Conservation (phyloP, 2,329 filamentous ascomycete species). For the Pyrenochaeta sp. region DNA sequence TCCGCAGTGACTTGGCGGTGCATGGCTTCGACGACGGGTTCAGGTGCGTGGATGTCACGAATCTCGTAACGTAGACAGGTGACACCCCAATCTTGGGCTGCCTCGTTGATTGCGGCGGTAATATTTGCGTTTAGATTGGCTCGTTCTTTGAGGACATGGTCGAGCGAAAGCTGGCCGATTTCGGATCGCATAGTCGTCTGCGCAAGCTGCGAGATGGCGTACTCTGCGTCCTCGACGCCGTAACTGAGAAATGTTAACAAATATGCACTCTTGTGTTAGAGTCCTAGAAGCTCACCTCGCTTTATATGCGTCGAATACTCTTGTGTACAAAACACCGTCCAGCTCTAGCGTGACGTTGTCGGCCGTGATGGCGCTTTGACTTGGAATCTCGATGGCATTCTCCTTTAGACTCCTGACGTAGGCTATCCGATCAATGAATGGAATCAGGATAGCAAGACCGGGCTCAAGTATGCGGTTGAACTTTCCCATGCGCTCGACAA, state of each 20-base stretch:
- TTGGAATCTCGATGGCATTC: slow-evolving; percentile 93
- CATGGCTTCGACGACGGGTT: slow-evolving; percentile 95
- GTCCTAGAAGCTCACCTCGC: slow-evolving; percentile 71
- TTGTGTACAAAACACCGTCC: slow-evolving; percentile 93
- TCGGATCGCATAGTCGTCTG: slow-evolving; percentile 99
- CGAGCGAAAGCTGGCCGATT: slow-evolving; percentile 94
- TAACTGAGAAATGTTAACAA: slow-evolving; percentile 68
- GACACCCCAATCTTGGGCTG: slow-evolving; percentile 95
- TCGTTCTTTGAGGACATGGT: slow-evolving; percentile 97
- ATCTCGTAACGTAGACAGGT: slow-evolving; percentile 98
- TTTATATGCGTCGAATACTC: slow-evolving; percentile 98
- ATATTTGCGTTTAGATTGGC: slow-evolving; percentile 97
- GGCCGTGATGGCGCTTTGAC: slow-evolving; percentile 96
- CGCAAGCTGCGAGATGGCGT: slow-evolving; percentile 96
- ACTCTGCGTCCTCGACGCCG: slow-evolving; percentile 97
- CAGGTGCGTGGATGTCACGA: slow-evolving; percentile 95
- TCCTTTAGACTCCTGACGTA: slow-evolving; percentile 99
- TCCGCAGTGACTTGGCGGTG: slow-evolving; percentile 97
- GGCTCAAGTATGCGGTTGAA: slow-evolving; percentile 94
- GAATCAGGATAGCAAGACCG: slow-evolving; percentile 86
- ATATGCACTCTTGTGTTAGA: background rate
- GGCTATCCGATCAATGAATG: slow-evolving; percentile 92
- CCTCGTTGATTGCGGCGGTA: slow-evolving; percentile 98
- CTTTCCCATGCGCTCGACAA: slow-evolving; percentile 99
- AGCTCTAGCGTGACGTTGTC: slow-evolving; percentile 98